These are phyloP conservation scores for Brettanomyces bruxellensis DNA, from an alignment of 805 yeast species.

Conservation along the genomic window DNA sequence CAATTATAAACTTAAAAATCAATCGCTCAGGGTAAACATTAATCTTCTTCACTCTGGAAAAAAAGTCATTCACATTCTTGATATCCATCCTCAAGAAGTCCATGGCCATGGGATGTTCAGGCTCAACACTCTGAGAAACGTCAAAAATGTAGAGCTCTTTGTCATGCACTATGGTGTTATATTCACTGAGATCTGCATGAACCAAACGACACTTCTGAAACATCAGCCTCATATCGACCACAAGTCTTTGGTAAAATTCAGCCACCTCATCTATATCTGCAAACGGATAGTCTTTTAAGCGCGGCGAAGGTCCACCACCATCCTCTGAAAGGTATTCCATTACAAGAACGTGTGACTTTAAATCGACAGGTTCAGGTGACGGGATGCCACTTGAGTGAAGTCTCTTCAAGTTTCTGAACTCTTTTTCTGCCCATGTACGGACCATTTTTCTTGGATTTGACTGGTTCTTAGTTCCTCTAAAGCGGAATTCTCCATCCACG, in stretches of 20 bases:
- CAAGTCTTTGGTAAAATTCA: conserved; percentile 64
- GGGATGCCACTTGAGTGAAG: conserved; percentile 72
- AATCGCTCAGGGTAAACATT: conserved; percentile 73
- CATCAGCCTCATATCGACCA: conserved; percentile 78
- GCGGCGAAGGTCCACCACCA: conserved; percentile 84
- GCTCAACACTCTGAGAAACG: conserved; percentile 96
- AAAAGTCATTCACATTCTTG: conserved; percentile 87
- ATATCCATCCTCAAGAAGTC: conserved; percentile 97
- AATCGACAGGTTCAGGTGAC: conserved; percentile 87
- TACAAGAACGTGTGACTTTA: conserved; percentile 82
- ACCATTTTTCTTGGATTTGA: conserved; percentile 97
- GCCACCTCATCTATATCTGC: conserved; percentile 56
- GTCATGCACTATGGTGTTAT: conserved; percentile 81
- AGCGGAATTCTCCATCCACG: conserved; percentile 92
- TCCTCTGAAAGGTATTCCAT: conserved; percentile 86
- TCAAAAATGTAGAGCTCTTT: conserved; percentile 79
- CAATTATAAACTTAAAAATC: conserved; percentile 70
- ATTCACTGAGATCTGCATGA: conserved; percentile 95
- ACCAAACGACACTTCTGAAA: conserved; percentile 84
- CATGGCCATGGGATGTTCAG: conserved; percentile 93
- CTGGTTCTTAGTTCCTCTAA: conserved; percentile 73
- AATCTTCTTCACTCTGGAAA: conserved; percentile 60
- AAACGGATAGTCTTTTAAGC: conserved; percentile 75
- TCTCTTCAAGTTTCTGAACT: conserved; percentile 85
- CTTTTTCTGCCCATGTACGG: conserved; percentile 97